Percentiles rank a stretch among this genome's conserved stretches.
phyloP scores from a whole-genome alignment of 768 basidiomycete genomes.

The Amanita rimosa region DNA sequence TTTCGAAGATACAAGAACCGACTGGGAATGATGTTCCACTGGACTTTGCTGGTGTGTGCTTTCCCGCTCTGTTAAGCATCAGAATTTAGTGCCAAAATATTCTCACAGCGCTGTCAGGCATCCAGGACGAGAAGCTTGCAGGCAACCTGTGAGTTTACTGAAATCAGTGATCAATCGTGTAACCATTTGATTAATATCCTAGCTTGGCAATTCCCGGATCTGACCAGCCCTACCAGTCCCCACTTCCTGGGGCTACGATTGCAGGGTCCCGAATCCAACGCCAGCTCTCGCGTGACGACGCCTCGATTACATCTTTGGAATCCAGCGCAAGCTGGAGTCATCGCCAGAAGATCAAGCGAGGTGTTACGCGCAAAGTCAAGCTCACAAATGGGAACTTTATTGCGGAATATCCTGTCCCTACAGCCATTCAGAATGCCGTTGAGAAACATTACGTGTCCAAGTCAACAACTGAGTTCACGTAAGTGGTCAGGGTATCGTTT shows the following conservation, averaged over 20 bases:
- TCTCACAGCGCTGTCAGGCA: neutral
- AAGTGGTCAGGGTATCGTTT: slow-evolving; percentile 18
- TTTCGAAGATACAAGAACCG: neutral
- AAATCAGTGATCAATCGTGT: neutral
- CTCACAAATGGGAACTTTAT: slow-evolving; percentile 92
- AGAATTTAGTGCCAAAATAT: neutral
- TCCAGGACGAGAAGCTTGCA: neutral
- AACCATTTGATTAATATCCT: neutral
- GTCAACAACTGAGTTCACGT: slow-evolving; percentile 88
- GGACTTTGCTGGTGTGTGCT: neutral
- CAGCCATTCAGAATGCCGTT: slow-evolving; percentile 72
- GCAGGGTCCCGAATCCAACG: neutral
- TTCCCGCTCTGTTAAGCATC: neutral
- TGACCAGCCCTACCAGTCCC: slow-evolving; percentile 4
- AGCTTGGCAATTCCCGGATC: neutral
- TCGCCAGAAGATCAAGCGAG: slow-evolving; percentile 83
- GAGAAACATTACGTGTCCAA: slow-evolving; percentile 66
- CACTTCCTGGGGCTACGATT: neutral
- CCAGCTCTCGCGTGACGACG: neutral
- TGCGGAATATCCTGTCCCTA: slow-evolving; percentile 80
- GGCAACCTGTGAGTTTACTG: neutral
- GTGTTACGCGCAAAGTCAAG: slow-evolving; percentile 86
- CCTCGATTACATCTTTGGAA: neutral
- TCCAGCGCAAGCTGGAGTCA: slow-evolving; percentile 32
- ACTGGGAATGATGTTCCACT: neutral